Evolutionary conservation across 2,329 filamentous ascomycete species (phyloP).

Genomic region (Colletotrichum orchidophilum): DNA sequence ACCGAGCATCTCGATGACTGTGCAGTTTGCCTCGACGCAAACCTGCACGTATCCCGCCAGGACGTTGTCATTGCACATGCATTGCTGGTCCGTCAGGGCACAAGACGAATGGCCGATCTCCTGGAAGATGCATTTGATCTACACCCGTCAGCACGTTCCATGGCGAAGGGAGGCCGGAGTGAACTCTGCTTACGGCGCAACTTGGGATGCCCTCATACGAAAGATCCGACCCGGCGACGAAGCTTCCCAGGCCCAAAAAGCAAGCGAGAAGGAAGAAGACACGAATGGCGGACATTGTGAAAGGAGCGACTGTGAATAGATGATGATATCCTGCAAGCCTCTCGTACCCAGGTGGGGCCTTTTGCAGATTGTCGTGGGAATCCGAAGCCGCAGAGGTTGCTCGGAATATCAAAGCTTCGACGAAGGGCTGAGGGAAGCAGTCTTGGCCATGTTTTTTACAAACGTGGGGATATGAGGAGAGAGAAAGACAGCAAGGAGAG

Average conservation of each 20-base stretch:
- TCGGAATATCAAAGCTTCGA: not conserved
- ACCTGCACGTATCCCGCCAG: slow-evolving; percentile 15
- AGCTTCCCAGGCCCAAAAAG: not conserved
- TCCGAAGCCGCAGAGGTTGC: not conserved
- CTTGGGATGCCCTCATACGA: slow-evolving; percentile 1
- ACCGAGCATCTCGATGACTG: slow-evolving; percentile 26
- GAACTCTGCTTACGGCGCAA: slow-evolving; percentile 15
- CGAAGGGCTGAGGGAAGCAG: not conserved
- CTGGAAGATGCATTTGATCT: slow-evolving; percentile 19
- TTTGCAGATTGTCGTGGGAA: not conserved
- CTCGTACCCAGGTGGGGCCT: not conserved
- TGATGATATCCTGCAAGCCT: not conserved
- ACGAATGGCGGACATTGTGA: slow-evolving; percentile 10
- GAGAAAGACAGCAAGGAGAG: not conserved
- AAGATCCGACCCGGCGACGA: not conserved
- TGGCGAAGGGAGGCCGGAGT: not conserved
- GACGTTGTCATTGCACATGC: slow-evolving; percentile 16
- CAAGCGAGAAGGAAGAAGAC: slow-evolving; percentile 16
- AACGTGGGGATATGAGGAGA: not conserved
- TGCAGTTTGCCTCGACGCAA: slow-evolving; percentile 21
- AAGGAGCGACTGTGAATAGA: not conserved
- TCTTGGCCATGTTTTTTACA: not conserved
- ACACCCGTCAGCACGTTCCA: not conserved
- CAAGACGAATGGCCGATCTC: slow-evolving; percentile 20
- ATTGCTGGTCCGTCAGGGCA: slow-evolving; percentile 18